Conservation (phyloP, 2,329 filamentous ascomycete genomes). For the Hyphodiscus sp. region DNA sequence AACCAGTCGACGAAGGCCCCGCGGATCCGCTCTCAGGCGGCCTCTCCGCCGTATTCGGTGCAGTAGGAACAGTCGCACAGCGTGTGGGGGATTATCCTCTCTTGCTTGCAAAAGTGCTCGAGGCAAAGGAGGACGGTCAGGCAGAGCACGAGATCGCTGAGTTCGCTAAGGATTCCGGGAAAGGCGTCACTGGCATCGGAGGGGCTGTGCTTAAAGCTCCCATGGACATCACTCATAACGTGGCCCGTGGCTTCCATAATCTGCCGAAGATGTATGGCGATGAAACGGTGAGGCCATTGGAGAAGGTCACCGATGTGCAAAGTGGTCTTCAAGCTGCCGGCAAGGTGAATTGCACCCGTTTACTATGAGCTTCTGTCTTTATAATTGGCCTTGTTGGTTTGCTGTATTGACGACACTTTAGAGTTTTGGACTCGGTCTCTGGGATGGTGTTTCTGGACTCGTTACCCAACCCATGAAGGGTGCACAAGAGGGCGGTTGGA, state of each 20-base stretch:
- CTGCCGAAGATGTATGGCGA: conserved; percentile 62
- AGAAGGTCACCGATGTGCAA: neutral
- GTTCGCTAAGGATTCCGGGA: conserved; percentile 13
- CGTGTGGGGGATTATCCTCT: conserved; percentile 1
- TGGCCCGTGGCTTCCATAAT: conserved; percentile 63
- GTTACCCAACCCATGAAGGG: conserved; percentile 51
- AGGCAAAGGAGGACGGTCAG: neutral
- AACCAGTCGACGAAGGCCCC: neutral
- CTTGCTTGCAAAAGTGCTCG: neutral
- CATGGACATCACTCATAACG: conserved; percentile 45
- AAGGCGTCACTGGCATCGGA: conserved; percentile 8
- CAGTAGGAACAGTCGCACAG: neutral
- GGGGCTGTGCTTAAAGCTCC: conserved; percentile 8
- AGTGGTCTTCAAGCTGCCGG: conserved; percentile 3
- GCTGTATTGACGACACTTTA: conserved; percentile 49
- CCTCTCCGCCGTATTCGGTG: neutral
- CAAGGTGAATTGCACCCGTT: neutral
- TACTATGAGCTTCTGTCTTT: neutral
- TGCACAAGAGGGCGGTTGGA: conserved; percentile 44
- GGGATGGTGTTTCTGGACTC: conserved; percentile 57
- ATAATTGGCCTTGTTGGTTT: neutral
- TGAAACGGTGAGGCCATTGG: conserved; percentile 40
- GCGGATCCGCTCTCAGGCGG: neutral
- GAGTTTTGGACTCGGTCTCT: conserved; percentile 56
- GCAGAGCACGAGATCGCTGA: neutral